phyloP scores from a whole-genome alignment of 306 rosid species.

The Lithocarpus polystachyus region DNA sequence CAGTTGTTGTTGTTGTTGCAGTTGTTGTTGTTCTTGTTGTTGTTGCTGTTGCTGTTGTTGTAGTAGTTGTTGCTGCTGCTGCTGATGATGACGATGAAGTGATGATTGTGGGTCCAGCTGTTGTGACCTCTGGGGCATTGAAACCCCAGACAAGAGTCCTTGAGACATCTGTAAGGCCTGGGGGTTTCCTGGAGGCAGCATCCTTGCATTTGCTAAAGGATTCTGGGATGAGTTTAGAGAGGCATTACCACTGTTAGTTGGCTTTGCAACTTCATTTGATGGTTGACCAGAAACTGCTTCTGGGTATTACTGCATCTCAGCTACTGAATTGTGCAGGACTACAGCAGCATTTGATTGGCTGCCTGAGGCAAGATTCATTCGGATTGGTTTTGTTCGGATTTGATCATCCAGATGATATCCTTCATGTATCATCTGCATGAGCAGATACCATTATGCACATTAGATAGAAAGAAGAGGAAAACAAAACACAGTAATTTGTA shows the following conservation, averaged over 20 bases:
- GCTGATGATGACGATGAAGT: conserved; percentile 38
- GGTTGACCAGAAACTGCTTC: conserved; percentile 62
- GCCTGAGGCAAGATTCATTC: conserved; percentile 39
- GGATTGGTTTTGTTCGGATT: conserved; percentile 54
- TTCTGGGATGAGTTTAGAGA: conserved; percentile 64
- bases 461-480: background rate
- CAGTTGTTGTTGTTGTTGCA: background rate
- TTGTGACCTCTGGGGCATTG: conserved; percentile 65
- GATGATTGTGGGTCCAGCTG: conserved; percentile 71
- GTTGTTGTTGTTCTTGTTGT: background rate
- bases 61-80: too few relatives aligned
- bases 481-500: background rate
- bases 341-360: conserved; percentile 51
- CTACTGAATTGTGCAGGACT: conserved; percentile 44
- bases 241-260: conserved; percentile 42
- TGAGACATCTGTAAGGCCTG: conserved; percentile 93
- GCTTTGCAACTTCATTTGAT: conserved; percentile 61
- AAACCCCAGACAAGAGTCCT: conserved; percentile 68
- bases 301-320: conserved; percentile 72
- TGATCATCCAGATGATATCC: conserved; percentile 57
- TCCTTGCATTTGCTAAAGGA: conserved; percentile 63
- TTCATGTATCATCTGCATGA: conserved; percentile 64
- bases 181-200: conserved; percentile 84
- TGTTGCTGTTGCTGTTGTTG: too few relatives aligned
- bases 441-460: conserved; percentile 16